Evolutionary conservation across 2,329 filamentous ascomycete genomes (phyloP).

Genomic region (Curvularia sp.): DNA sequence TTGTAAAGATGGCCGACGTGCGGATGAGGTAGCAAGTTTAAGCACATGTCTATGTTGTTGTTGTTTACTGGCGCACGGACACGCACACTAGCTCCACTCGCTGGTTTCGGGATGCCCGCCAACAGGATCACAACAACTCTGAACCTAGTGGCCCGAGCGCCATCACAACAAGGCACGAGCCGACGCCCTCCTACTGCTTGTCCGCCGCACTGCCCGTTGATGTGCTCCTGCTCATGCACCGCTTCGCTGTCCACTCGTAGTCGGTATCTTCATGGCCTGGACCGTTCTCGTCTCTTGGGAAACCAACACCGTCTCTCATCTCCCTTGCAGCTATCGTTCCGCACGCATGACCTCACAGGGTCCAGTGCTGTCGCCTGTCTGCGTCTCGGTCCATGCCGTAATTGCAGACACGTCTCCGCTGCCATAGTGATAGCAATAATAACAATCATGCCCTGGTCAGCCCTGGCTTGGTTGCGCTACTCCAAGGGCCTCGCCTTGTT

Average conservation of each 20-base stretch:
- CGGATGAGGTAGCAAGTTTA: conserved; percentile 40
- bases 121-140: conserved; percentile 37
- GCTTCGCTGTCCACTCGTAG: conserved; percentile 1
- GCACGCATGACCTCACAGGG: conserved; percentile 37
- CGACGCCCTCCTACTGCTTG: conserved; percentile 15
- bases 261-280: neutral
- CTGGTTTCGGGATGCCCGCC: conserved; percentile 35
- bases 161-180: conserved; percentile 23
- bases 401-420: conserved; percentile 2
- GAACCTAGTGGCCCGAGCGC: conserved; percentile 30
- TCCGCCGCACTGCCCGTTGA: conserved; percentile 11
- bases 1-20: conserved; percentile 48
- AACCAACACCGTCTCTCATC: conserved; percentile 10
- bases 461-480: neutral
- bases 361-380: conserved; percentile 17
- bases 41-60: conserved; percentile 38
- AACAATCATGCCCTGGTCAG: neutral
- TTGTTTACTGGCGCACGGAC: conserved; percentile 31
- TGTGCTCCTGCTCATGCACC: conserved; percentile 12
- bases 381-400: conserved; percentile 12
- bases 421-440: neutral
- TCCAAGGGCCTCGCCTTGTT: neutral
- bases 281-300: conserved; percentile 15
- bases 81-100: conserved; percentile 26
- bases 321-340: conserved; percentile 13